phyloP scores from a whole-genome alignment of 768 basidiomycete genomes.

The Cubamyces sp. region DNA sequence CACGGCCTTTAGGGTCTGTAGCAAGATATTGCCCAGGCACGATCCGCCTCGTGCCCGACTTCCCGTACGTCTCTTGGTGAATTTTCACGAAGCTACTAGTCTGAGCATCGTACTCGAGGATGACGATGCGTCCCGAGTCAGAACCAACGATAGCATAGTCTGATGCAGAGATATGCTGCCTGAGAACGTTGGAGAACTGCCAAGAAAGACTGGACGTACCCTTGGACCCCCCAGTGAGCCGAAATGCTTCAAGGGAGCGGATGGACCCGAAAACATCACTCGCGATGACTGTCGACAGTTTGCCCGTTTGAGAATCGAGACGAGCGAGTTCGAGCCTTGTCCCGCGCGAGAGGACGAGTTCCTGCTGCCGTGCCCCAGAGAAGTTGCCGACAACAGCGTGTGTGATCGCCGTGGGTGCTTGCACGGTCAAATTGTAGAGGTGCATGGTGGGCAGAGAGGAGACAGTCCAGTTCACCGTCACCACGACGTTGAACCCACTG shows the following conservation, averaged over 20 bases:
- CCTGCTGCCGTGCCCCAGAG: constrained; percentile 89
- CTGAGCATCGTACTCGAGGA: constrained; percentile 94
- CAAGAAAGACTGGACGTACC: constrained; percentile 81
- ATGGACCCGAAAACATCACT: constrained; percentile 94
- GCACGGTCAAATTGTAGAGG: constrained; percentile 95
- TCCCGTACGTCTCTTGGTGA: constrained; percentile 97
- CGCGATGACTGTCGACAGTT: constrained; percentile 78
- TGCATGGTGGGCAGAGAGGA: constrained; percentile 59
- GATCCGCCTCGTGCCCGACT: constrained; percentile 92
- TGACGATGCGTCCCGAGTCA: constrained; percentile 96
- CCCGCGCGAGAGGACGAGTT: constrained; percentile 91
- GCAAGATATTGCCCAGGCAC: constrained; percentile 98
- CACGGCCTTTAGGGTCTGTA: constrained; percentile 93
- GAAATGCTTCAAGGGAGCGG: constrained; percentile 85
- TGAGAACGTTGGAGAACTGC: constrained; percentile 42
- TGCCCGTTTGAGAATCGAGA: constrained; percentile 89
- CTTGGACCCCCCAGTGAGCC: constrained; percentile 96
- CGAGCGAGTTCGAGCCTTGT: constrained; percentile 90
- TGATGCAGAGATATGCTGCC: constrained; percentile 49
- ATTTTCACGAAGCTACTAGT: constrained; percentile 90
- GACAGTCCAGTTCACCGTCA: neutral
- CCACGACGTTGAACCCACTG: too few relatives aligned
- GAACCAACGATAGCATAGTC: constrained; percentile 98
- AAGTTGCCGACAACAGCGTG: constrained; percentile 94
- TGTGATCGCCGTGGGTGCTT: constrained; percentile 79